These are phyloP conservation scores for Trypanosoma rangeli DNA, from an alignment of 208 protist species.

Conservation along the genomic window DNA sequence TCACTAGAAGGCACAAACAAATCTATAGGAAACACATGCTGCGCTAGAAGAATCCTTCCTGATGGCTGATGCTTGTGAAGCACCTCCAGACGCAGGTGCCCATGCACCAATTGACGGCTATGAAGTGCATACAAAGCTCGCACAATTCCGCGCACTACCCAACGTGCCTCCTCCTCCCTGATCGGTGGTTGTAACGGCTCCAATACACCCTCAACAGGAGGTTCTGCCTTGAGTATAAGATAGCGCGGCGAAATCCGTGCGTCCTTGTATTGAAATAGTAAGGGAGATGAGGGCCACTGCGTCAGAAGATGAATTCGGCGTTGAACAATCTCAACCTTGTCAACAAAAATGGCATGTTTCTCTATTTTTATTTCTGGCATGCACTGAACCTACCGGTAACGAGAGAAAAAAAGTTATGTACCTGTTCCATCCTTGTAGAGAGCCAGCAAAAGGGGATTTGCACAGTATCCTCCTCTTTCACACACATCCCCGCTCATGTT, in stretches of 20 bases:
- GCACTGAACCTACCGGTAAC: not conserved
- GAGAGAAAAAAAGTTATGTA: constrained; percentile 15
- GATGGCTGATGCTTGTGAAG: constrained; percentile 25
- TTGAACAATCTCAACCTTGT: constrained; percentile 30
- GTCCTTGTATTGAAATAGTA: constrained; percentile 34
- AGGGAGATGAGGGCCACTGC: not conserved
- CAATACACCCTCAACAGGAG: constrained; percentile 1
- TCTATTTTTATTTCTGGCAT: constrained; percentile 37
- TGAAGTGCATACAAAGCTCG: constrained; percentile 46
- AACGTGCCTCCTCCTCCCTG: constrained; percentile 39
- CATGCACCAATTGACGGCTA: constrained; percentile 47
- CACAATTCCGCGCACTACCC: constrained; percentile 31
- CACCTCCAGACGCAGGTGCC: constrained; percentile 41
- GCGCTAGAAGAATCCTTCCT: constrained; percentile 33
- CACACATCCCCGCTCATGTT: not conserved
- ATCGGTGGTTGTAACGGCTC: constrained; percentile 27
- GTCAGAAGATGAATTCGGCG: constrained; percentile 18
- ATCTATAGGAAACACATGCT: constrained; percentile 63
- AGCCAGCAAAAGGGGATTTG: not conserved
- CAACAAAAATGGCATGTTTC: constrained; percentile 40
- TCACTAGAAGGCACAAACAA: constrained; percentile 50
- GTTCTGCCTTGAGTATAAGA: constrained; percentile 31
- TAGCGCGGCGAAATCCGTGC: constrained; percentile 45
- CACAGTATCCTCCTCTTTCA: not conserved
- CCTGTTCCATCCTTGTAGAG: not conserved